Evolutionary conservation across 2,329 filamentous ascomycete genomes (phyloP).

Genomic region (Colletotrichum tamarilloi): DNA sequence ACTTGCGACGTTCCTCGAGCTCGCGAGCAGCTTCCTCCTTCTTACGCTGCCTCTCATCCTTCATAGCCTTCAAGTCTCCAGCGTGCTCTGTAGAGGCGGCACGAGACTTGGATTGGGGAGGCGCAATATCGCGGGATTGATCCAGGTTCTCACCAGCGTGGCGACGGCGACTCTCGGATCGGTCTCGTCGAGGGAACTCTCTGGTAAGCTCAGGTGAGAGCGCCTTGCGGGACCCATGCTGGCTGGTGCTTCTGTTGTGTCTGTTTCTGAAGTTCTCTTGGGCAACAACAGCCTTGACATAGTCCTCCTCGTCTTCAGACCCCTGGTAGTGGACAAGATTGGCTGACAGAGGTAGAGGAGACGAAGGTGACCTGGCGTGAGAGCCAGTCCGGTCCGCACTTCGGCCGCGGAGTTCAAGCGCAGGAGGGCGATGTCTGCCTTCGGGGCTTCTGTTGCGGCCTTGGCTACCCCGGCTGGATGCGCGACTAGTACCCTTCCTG

Average conservation of each 20-base stretch:
- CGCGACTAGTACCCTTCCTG: conserved; percentile 54
- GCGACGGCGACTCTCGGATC: conserved; percentile 52
- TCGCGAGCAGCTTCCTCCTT: conserved; percentile 84
- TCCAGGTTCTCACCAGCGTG: conserved; percentile 46
- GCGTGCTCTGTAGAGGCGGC: conserved; percentile 58
- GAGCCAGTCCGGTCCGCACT: conserved; percentile 70
- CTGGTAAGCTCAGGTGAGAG: conserved; percentile 49
- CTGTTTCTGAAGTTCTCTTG: conserved; percentile 67
- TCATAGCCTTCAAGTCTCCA: conserved; percentile 66
- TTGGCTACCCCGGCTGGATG: conserved; percentile 58
- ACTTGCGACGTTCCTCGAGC: conserved; percentile 87
- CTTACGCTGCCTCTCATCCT: conserved; percentile 71
- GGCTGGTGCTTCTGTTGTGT: conserved; percentile 63
- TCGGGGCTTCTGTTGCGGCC: conserved; percentile 59
- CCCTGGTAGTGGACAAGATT: conserved; percentile 62
- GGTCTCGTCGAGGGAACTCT: conserved; percentile 46
- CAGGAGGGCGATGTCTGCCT: conserved; percentile 50
- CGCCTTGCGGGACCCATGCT: conserved; percentile 46
- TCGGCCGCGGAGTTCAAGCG: conserved; percentile 69
- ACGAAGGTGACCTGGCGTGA: conserved; percentile 78
- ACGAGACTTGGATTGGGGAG: conserved; percentile 44
- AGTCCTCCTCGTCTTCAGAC: conserved; percentile 75
- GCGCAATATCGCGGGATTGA: conserved; percentile 39
- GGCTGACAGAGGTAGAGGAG: conserved; percentile 80
- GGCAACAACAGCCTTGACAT: conserved; percentile 62